These are phyloP conservation scores for Septoria linicola DNA, from an alignment of 2,329 filamentous ascomycete genomes.

Conservation along the genomic window DNA sequence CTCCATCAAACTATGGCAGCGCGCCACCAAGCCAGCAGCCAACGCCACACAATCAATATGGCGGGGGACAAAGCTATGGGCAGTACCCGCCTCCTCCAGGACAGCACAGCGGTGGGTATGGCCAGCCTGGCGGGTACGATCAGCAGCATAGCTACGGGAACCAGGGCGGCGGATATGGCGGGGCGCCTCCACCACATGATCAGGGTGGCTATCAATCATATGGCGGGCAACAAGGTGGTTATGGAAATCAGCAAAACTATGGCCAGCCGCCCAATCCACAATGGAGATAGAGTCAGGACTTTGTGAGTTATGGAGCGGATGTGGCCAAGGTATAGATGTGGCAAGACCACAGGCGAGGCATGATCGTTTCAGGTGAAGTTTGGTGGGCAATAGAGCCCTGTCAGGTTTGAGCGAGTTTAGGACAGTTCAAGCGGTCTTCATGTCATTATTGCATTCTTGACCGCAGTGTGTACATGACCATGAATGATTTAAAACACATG, in stretches of 20 bases:
- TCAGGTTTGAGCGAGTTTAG: too few species aligned
- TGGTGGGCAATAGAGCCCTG: too few species aligned
- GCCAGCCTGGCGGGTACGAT: constrained; percentile 20
- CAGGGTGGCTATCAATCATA: constrained; percentile 28
- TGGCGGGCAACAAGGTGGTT: constrained; percentile 25
- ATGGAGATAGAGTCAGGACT: constrained; percentile 27
- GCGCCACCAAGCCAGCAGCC: constrained; percentile 20
- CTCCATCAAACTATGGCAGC: constrained; percentile 19
- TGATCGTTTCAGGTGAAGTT: too few species aligned
- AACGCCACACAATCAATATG: constrained; percentile 24
- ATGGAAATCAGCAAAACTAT: constrained; percentile 26
- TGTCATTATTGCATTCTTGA: too few species aligned
- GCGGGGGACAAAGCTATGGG: constrained; percentile 18
- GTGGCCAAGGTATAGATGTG: too few species aligned
- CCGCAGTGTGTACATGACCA: too few species aligned
- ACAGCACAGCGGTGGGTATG: constrained; percentile 14
- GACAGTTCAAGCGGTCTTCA: too few species aligned
- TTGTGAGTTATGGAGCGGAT: too few species aligned
- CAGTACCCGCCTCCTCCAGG: constrained; percentile 16
- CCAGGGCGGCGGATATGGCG: constrained; percentile 23
- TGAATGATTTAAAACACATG: too few species aligned
- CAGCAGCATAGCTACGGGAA: constrained; percentile 17
- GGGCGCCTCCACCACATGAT: constrained; percentile 21
- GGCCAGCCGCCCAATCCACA: constrained; percentile 31
- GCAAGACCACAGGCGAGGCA: too few species aligned